Conservation (phyloP, 192 early-diverging fungal genomes). For the Coemansia sp. region DNA sequence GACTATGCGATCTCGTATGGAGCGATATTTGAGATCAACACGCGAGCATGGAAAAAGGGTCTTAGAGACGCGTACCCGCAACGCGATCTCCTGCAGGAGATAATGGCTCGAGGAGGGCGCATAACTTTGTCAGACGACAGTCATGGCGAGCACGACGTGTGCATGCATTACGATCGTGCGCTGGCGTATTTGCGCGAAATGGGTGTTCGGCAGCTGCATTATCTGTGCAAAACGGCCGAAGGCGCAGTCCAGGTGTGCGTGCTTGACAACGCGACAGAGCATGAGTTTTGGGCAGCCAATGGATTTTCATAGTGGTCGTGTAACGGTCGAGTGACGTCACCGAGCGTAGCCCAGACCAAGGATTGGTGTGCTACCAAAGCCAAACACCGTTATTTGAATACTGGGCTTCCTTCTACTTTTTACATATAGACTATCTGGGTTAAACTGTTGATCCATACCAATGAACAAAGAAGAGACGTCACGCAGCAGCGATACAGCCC, state of each 20-base stretch:
- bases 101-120: constrained; percentile 61
- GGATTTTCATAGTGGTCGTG: constrained; percentile 7
- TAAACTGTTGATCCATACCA: too few relatives aligned
- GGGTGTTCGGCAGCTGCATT: constrained; percentile 60
- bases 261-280: constrained; percentile 23
- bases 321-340: too few relatives aligned
- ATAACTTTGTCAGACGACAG: constrained; percentile 92
- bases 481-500: too few relatives aligned
- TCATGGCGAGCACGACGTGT: constrained; percentile 87
- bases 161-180: constrained; percentile 78
- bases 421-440: too few relatives aligned
- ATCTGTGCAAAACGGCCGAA: constrained; percentile 8
- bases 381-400: too few relatives aligned
- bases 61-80: constrained; percentile 85
- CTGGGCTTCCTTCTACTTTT: too few relatives aligned
- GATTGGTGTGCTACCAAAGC: too few relatives aligned
- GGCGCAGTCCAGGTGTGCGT: constrained; percentile 17
- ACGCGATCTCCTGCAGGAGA: constrained; percentile 76
- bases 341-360: too few relatives aligned
- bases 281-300: constrained; percentile 41
- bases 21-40: constrained; percentile 92
- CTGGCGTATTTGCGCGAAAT: constrained; percentile 68
- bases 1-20: constrained; percentile 76
- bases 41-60: constrained; percentile 90
- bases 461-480: too few relatives aligned